phyloP scores from a whole-genome alignment of 2,329 filamentous ascomycete genomes.

The Aurifilum marmelostoma region DNA sequence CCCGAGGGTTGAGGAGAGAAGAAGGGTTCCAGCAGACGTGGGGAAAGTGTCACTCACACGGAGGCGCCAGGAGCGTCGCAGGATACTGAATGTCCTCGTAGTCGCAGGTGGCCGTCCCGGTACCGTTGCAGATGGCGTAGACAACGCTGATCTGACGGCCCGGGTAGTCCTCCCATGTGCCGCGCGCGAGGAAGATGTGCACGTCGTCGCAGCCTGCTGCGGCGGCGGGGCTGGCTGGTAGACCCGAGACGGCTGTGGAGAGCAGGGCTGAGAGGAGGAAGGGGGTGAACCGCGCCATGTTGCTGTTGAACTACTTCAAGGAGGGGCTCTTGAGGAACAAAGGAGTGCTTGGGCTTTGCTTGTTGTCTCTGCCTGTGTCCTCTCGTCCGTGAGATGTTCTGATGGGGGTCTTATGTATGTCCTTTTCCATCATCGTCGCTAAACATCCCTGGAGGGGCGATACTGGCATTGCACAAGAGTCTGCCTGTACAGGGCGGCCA shows the following conservation, averaged over 20 bases:
- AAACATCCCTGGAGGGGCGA: background rate
- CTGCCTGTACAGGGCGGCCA: no score
- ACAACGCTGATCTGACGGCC: conserved; percentile 21
- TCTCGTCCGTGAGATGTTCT: background rate
- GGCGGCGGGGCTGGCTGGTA: background rate
- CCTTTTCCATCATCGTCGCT: background rate
- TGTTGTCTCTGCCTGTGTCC: background rate
- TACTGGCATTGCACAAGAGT: background rate
- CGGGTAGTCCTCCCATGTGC: conserved; percentile 24
- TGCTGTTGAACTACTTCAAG: background rate
- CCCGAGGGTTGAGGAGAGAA: background rate
- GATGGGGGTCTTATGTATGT: background rate
- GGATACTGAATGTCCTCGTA: conserved; percentile 25
- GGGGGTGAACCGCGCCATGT: background rate
- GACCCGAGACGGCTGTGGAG: background rate
- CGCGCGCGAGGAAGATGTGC: conserved; percentile 27
- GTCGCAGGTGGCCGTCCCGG: conserved; percentile 11
- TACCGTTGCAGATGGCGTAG: conserved; percentile 23
- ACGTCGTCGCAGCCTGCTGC: conserved; percentile 13
- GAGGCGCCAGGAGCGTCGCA: conserved; percentile 11
- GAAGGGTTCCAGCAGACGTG: no score
- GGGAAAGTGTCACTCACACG: conserved; percentile 4
- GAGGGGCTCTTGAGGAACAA: background rate
- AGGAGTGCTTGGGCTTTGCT: no score
- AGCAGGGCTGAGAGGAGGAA: conserved; percentile 3